Evolutionary conservation across 805 yeast genomes (phyloP).

Genomic region (Wickerhamomyces hampshirensis): DNA sequence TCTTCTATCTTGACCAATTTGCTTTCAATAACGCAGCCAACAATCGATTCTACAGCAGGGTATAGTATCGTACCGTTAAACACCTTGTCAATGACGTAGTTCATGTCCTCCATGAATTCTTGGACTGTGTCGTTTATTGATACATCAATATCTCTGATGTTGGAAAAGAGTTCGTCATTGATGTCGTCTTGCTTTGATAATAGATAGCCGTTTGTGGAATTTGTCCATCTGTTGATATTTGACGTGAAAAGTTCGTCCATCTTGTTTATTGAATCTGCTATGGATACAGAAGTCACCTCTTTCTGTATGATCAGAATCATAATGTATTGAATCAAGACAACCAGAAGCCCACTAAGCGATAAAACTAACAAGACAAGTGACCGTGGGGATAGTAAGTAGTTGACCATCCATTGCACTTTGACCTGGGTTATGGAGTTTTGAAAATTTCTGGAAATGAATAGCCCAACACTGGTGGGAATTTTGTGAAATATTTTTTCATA

Average conservation of each 20-base stretch:
- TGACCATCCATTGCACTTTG: slow-evolving; percentile 31
- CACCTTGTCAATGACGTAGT: slow-evolving; percentile 48
- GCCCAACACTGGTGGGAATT: slow-evolving; percentile 20
- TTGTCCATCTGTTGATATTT: slow-evolving; percentile 42
- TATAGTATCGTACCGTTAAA: slow-evolving; percentile 70
- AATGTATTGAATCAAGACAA: slow-evolving; percentile 50
- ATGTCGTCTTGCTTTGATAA: slow-evolving; percentile 41
- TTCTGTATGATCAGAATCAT: slow-evolving; percentile 28
- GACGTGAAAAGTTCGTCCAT: neutral
- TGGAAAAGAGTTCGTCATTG: slow-evolving; percentile 63
- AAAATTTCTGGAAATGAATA: slow-evolving; percentile 8
- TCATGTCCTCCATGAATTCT: slow-evolving; percentile 53
- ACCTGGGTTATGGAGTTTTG: slow-evolving; percentile 10
- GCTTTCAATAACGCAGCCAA: slow-evolving; percentile 74
- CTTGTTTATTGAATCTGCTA: slow-evolving; percentile 6
- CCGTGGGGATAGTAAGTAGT: slow-evolving; percentile 46
- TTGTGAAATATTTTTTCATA: slow-evolving; percentile 22
- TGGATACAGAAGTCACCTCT: slow-evolving; percentile 13
- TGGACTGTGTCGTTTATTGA: slow-evolving; percentile 58
- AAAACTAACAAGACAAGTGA: slow-evolving; percentile 47
- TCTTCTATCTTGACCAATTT: slow-evolving; percentile 61
- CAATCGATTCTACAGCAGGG: slow-evolving; percentile 57
- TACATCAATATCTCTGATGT: slow-evolving; percentile 53
- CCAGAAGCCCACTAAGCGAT: slow-evolving; percentile 51
- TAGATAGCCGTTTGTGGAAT: slow-evolving; percentile 52